These are phyloP conservation scores for Limonium bicolor DNA, from an alignment of 148 eudicot genomes.

Conservation along the genomic window DNA sequence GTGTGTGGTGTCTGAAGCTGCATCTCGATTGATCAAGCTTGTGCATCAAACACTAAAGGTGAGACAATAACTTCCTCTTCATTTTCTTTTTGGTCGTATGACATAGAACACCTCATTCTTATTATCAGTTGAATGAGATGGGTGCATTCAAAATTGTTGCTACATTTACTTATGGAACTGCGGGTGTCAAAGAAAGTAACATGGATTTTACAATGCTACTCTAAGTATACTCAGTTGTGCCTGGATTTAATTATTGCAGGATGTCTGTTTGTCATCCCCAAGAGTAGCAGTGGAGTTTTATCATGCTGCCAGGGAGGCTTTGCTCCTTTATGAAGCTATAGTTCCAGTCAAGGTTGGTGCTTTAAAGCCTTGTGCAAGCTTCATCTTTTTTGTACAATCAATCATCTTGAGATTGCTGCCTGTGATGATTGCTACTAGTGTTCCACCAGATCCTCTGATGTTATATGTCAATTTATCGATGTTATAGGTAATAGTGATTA, in stretches of 20 bases:
- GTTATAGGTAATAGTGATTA: neutral
- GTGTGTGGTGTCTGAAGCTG: constrained; percentile 82
- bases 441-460: too few species aligned
- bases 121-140: too few species aligned
- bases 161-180: too few species aligned
- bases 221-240: neutral
- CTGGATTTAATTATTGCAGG: constrained; percentile 33
- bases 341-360: constrained; percentile 83
- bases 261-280: constrained; percentile 79
- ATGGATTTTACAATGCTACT: too few species aligned
- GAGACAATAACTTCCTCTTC: constrained; percentile 4
- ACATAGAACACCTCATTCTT: too few species aligned
- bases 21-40: constrained; percentile 61
- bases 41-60: constrained; percentile 87
- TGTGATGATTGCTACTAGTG: neutral
- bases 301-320: constrained; percentile 79
- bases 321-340: constrained; percentile 79
- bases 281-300: constrained; percentile 84
- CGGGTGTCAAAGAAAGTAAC: too few species aligned
- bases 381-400: too few species aligned
- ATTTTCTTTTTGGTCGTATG: neutral
- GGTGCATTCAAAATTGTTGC: too few species aligned
- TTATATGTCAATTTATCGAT: too few species aligned
- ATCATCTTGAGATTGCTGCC: neutral
- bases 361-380: neutral